Evolutionary conservation across 2,329 filamentous ascomycete species (phyloP).

Genomic region (Byssochlamys sp.): DNA sequence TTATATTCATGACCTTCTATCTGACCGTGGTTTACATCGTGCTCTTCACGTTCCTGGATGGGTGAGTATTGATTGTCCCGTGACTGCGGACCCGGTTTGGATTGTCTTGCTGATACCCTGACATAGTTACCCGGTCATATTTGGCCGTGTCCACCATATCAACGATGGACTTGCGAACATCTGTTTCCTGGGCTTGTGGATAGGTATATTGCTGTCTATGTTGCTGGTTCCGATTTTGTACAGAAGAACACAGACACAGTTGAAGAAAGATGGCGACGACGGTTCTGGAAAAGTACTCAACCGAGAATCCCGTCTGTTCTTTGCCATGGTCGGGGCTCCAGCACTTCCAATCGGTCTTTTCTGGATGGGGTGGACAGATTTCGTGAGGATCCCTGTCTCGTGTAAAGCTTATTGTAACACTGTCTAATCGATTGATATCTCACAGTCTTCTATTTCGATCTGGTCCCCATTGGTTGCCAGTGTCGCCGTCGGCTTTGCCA

Average conservation of each 20-base stretch:
- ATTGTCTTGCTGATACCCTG: neutral
- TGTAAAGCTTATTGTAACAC: neutral
- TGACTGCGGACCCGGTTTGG: neutral
- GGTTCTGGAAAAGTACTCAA: conserved; percentile 28
- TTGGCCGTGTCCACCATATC: neutral
- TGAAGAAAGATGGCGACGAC: conserved; percentile 31
- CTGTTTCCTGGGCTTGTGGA: neutral
- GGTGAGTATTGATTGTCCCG: neutral
- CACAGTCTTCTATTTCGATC: conserved; percentile 35
- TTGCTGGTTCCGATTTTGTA: neutral
- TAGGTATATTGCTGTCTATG: neutral
- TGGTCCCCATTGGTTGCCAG: conserved; percentile 45
- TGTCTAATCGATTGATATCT: neutral
- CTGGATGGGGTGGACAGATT: conserved; percentile 50
- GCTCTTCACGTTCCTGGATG: conserved; percentile 15
- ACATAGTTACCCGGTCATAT: neutral
- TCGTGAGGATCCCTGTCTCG: conserved; percentile 6
- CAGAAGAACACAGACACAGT: neutral
- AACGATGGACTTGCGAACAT: neutral
- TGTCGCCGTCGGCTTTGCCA: conserved; percentile 45
- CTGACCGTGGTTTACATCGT: conserved; percentile 14
- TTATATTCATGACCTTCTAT: conserved; percentile 11
- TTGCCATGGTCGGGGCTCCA: conserved; percentile 43
- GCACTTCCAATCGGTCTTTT: conserved; percentile 46
- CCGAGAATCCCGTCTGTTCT: conserved; percentile 49